phyloP scores from a whole-genome alignment of 108 stramenopile genomes.

The Fragilaria radians region DNA sequence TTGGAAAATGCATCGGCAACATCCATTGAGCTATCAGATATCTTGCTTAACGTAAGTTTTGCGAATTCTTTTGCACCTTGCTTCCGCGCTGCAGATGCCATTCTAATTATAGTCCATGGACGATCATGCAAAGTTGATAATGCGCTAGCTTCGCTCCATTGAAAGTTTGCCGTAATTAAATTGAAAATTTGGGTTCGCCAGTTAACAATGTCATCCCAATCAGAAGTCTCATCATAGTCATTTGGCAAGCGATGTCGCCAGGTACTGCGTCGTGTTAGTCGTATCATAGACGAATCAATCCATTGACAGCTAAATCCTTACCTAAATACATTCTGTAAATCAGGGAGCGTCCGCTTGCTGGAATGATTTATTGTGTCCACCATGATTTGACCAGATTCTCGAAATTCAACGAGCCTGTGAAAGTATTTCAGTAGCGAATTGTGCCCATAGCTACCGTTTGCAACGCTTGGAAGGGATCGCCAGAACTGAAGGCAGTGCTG shows the following conservation, averaged over 20 bases:
- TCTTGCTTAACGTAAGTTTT: slow-evolving; percentile 43
- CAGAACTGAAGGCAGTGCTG: slow-evolving; percentile 73
- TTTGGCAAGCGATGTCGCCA: slow-evolving; percentile 94
- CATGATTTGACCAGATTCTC: slow-evolving; percentile 94
- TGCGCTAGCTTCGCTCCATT: slow-evolving; percentile 69
- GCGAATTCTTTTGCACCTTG: slow-evolving; percentile 71
- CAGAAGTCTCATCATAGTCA: slow-evolving; percentile 67
- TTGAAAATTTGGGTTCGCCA: slow-evolving; percentile 88
- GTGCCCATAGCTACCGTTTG: slow-evolving; percentile 67
- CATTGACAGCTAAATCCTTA: slow-evolving; percentile 14
- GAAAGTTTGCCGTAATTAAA: slow-evolving; percentile 70
- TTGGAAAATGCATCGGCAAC: slow-evolving; percentile 86
- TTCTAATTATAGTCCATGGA: slow-evolving; percentile 83
- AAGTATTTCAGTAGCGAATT: slow-evolving; percentile 73
- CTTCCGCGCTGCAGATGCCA: slow-evolving; percentile 85
- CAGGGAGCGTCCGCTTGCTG: slow-evolving; percentile 65
- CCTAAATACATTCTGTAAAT: slow-evolving; percentile 82
- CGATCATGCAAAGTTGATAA: slow-evolving; percentile 89
- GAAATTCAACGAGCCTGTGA: slow-evolving; percentile 87
- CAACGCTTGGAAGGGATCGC: slow-evolving; percentile 57
- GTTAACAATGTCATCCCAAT: slow-evolving; percentile 88
- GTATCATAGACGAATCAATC: not conserved
- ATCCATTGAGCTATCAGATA: slow-evolving; percentile 70
- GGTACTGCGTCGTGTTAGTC: slow-evolving; percentile 23
- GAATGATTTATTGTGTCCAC: slow-evolving; percentile 77